These are phyloP conservation scores for Acanthamoeba castellanii DNA, from an alignment of 208 protist genomes.

Conservation along the genomic window DNA sequence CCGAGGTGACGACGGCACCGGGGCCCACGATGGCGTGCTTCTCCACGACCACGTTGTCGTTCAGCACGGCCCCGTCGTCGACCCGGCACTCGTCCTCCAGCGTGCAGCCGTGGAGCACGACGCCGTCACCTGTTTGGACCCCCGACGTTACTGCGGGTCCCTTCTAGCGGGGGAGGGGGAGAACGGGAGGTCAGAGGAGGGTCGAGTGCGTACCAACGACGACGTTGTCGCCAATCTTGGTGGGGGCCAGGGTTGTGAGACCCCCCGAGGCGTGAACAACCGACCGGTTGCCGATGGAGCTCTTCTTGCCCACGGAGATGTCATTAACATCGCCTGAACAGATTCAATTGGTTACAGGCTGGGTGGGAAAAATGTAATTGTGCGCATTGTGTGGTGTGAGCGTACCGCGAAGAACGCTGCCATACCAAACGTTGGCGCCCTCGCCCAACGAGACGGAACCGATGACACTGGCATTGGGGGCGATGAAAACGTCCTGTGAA, in stretches of 20 bases:
- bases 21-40: conserved; percentile 74
- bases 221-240: conserved; percentile 70
- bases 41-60: conserved; percentile 73
- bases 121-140: conserved; percentile 52
- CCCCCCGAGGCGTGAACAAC: conserved; percentile 70
- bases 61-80: conserved; percentile 72
- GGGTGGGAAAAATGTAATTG: no score
- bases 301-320: conserved; percentile 62
- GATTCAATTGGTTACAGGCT: not conserved
- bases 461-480: conserved; percentile 27
- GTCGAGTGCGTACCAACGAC: conserved; percentile 50
- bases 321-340: conserved; percentile 74
- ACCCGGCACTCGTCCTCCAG: conserved; percentile 75
- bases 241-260: conserved; percentile 53
- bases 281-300: conserved; percentile 68
- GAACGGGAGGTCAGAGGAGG: conserved; percentile 19
- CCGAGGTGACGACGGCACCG: conserved; percentile 59
- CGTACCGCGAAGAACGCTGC: conserved; percentile 70
- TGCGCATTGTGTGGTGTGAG: not conserved
- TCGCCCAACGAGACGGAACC: conserved; percentile 71
- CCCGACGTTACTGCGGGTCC: not conserved
- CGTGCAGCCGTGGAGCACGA: conserved; percentile 78
- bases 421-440: conserved; percentile 67
- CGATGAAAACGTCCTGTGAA: conserved; percentile 33
- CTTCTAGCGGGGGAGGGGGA: not conserved